Evolutionary conservation across 2,329 filamentous ascomycete species (phyloP), one percentile per base, ranked within the genome.

Genomic region (Dactylella cylindrospora): DNA sequence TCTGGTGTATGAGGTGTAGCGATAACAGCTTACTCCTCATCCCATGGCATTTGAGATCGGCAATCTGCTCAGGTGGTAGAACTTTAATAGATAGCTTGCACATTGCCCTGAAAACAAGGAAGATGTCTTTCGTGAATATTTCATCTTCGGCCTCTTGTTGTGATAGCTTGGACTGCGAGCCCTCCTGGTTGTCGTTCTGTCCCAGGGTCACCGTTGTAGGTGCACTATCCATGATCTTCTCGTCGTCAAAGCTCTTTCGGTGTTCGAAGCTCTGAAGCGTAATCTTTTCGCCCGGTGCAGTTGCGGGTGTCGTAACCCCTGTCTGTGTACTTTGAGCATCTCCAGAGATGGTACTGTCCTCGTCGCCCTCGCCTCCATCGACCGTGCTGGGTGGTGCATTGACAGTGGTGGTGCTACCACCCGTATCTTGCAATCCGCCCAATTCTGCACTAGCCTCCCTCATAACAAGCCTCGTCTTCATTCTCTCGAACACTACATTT

Each of bases 11-110:
- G 64, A 97, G 84, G 72, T 98, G 90, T 53, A 98, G 80, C 12
- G 93, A 96, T 65, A 98, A 82, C 45, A 98, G 79, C 74, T 98
- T 98, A 2, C 91, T 96, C 62, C 93, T 85, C 91, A 98, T 98
- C 29, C 91, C 88, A 70, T 96, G 90, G 13, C 90, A 91, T 52
- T 89, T 90, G 45, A 95, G 76, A 70, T 98, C 93, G 70, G 91
- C 90, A 15, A 95, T 83, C 72, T 97, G 90, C 65, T 98, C 93
- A 2, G 90, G 84, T 6, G 88, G 83, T 20, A 98, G 78, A 32
- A 90, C 77, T 72, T 98, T 98, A 65, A 91, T 96, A 59, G 91
- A 96, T 38, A 98, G 78, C 74, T 96, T 95, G 78, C 94, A 98
- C 76, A 98, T 93, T 2, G 93, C 95, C 25, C 93, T 83, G 76